Base-by-base conservation (phyloP, 2,329 filamentous ascomycete genomes). In the Colletotrichum somersetense region DNA sequence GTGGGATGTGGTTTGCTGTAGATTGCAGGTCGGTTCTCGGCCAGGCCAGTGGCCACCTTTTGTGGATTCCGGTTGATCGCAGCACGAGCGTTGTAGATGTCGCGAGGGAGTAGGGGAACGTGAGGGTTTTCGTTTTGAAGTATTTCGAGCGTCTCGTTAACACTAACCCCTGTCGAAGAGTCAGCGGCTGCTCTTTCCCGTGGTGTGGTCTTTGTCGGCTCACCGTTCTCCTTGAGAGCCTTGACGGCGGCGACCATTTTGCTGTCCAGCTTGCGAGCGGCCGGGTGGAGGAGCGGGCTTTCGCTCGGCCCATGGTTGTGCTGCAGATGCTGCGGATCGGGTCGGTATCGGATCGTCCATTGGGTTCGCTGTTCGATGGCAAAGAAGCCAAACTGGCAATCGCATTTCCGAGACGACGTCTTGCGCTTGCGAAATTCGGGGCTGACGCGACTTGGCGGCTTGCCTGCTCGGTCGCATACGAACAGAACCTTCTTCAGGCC, bases 381-480 rank as follows among this genome's bases (percentile, higher is more conserved):
- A 74, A 91, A 92, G 79, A 92, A 91, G n/a, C 90, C 90, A 78
- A 92, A 92, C 40, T 89, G 89, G 74, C 90, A 92, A 75, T 91
- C 89, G 76, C 90, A 91, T 76, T 92, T 92, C 57, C 90, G 85
- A n/a, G 89, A 91, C 11, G 90, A 91, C 1, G 90, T 92, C 77
- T 90, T 90, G 30, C 89, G 85, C 79, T 91, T 91, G 67, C 90
- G 87, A 73, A 88, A 86, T 79, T 91, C 90, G 1, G 89, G 88
- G 74, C 84, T 91, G n/a, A 90, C 89, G 7, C 88, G 86, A 66
- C 84, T 88, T 3, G 89, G 89, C 1, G 89, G 89, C 75, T 90
- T 90, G 53, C 90, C 90, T 4, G 89, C 89, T 67, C 89, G 86
- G 76, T 92, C 90, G 77, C 90, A 92, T 23, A 91, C 90, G 73